A percentile compares a stretch with the other conserved stretches of the same genome.
phyloP scores from a whole-genome alignment of 1,284 basidiomycete genomes.

The Cronartium quercuum region DNA sequence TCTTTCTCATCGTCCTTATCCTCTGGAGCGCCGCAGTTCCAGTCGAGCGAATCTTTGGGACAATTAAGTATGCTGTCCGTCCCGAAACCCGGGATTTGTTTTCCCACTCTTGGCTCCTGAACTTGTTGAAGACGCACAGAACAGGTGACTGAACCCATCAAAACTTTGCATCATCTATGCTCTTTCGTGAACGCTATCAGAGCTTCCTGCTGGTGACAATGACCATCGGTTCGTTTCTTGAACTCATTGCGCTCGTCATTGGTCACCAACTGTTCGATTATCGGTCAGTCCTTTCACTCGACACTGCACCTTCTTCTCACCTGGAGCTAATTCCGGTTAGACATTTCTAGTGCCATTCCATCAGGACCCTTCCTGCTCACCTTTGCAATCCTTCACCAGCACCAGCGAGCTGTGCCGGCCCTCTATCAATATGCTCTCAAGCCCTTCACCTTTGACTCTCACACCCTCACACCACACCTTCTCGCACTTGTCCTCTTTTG shows the following conservation, averaged over 20 bases:
- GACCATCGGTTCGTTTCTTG: conserved; percentile 15
- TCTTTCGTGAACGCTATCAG: background rate
- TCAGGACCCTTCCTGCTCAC: conserved; percentile 34
- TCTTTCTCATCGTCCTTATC: conserved; percentile 14
- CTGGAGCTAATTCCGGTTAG: background rate
- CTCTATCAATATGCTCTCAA: conserved; percentile 14
- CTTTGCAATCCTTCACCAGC: conserved; percentile 30
- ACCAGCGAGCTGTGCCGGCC: conserved; percentile 9
- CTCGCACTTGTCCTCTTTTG: conserved; percentile 1
- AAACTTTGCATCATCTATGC: no score
- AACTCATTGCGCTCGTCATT: conserved; percentile 15
- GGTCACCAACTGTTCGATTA: conserved; percentile 20
- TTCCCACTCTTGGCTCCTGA: background rate
- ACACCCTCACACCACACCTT: conserved; percentile 7
- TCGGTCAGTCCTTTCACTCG: background rate
- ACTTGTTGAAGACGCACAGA: no score
- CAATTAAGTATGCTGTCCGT: conserved; percentile 38
- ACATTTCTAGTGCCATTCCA: conserved; percentile 14
- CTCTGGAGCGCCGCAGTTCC: conserved; percentile 16
- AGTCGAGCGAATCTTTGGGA: conserved; percentile 19
- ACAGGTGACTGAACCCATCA: no score
- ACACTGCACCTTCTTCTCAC: no score
- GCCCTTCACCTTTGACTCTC: conserved; percentile 6
- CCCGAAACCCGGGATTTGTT: background rate
- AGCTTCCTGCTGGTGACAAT: conserved; percentile 13